These are phyloP conservation scores for Leishmania martiniquensis DNA, from an alignment of 208 protist genomes.

Conservation along the genomic window DNA sequence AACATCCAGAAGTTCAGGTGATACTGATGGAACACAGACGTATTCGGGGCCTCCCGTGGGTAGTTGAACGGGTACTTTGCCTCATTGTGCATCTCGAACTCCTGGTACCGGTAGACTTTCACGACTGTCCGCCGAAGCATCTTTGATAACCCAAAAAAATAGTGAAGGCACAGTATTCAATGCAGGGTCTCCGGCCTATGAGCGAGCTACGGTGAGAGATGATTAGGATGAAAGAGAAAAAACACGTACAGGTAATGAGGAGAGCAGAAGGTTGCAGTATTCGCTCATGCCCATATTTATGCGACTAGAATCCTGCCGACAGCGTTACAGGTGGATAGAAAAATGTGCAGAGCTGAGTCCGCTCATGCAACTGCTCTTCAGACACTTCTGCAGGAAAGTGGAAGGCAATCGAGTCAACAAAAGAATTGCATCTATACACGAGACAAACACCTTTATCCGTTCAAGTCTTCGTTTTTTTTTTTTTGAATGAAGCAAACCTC, in stretches of 20 bases:
- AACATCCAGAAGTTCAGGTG: conserved; percentile 92
- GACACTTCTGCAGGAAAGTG: background rate
- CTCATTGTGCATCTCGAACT: conserved; percentile 89
- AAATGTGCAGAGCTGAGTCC: too few species aligned
- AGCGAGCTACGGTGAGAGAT: background rate
- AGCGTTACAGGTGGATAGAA: background rate
- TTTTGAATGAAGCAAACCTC: too few species aligned
- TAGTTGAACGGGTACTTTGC: conserved; percentile 90
- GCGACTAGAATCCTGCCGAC: background rate
- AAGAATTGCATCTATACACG: background rate
- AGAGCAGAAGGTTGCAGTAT: background rate
- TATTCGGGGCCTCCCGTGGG: conserved; percentile 85
- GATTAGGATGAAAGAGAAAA: conserved; percentile 7
- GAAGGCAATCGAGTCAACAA: too few species aligned
- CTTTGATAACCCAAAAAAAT: conserved; percentile 14
- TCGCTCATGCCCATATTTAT: background rate
- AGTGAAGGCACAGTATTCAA: background rate
- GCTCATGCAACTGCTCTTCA: background rate
- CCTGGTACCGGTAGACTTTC: conserved; percentile 81
- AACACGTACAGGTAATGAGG: background rate
- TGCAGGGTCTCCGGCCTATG: background rate
- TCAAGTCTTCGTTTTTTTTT: background rate
- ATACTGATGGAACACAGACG: conserved; percentile 86
- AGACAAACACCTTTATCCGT: background rate
- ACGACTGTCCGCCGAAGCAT: conserved; percentile 60